Evolutionary conservation across 2,329 filamentous ascomycete genomes (phyloP), one percentile per base, ranked within the genome.

Genomic region (Botrytis galanthina): DNA sequence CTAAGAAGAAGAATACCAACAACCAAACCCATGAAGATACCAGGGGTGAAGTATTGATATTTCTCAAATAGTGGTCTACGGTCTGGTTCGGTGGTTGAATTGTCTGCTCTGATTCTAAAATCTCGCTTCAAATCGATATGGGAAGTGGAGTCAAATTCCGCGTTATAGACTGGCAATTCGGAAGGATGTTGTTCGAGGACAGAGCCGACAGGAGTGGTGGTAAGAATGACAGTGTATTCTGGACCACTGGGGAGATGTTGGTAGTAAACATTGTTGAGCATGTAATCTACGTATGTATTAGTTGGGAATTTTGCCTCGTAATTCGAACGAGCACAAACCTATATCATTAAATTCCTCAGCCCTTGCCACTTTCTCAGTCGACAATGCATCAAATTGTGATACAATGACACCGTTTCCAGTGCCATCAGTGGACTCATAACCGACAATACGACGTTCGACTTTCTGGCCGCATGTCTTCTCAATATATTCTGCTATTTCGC

Each of bases 1-100:
- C 89, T 84, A 75, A 97, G 83, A 67, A 97, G 86, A 57, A 97
- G 82, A 29, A 96, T 82, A 4, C 88, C 84, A 35, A 90, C 90
- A 54, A 95, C 81, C 32, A 97, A 84, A 42, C 89, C 92, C 92
- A 97, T 97, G 83, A 98, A 98, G 76, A 98, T 89, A 73, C 93
- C 93, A 79, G 94, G 93, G 18, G 92, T 95, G 78, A 99, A 92
- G 84, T 95, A 98, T 81, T 97, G 92, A 82, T 99, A 99, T 82
- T 93, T 94, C 83, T 97, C 92, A 79, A 99, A 98, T 61, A 97
- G 83, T 6, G 89, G 86, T 44, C 86, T 82, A 51, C 82, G 85
- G 73, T 86, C 81, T 35, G 85, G 81, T 44, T 83, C 86, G 59
- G 84, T 79, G 10, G 81, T 84, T 71, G 76, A 79, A 74, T 87